Evolutionary conservation across 371 early-diverging fungal species (phyloP).

Genomic region (Mucor plumbeus): DNA sequence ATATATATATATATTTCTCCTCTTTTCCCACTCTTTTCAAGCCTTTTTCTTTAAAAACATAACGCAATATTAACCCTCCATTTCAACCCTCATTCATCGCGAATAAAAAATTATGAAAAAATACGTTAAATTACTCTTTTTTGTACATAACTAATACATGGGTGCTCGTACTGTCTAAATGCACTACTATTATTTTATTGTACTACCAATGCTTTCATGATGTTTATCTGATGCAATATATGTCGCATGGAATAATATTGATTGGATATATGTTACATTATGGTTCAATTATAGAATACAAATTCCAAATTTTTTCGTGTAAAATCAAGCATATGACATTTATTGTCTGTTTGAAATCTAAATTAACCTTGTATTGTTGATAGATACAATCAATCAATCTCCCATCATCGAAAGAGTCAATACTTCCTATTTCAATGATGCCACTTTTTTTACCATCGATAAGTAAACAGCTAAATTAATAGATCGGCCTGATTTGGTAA

Average conservation of each 20-base stretch:
- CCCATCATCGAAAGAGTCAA: background rate
- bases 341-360: background rate
- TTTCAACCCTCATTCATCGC: background rate
- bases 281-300: background rate
- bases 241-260: background rate
- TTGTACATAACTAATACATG: background rate
- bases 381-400: background rate
- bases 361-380: background rate
- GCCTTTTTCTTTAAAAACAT: background rate
- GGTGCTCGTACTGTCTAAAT: background rate
- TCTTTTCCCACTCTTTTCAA: background rate
- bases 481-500: background rate
- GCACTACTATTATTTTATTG: background rate
- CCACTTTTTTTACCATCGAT: constrained; percentile 1
- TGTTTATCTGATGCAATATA: constrained; percentile 1
- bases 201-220: background rate
- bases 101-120: constrained; percentile 5
- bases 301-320: background rate
- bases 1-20: background rate
- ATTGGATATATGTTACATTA: background rate
- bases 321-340: background rate
- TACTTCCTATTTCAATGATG: background rate
- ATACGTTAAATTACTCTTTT: background rate
- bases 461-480: background rate
- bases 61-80: constrained; percentile 8